Conservation (phyloP, 2,329 filamentous ascomycete genomes). For the Monosporascus sp. region DNA sequence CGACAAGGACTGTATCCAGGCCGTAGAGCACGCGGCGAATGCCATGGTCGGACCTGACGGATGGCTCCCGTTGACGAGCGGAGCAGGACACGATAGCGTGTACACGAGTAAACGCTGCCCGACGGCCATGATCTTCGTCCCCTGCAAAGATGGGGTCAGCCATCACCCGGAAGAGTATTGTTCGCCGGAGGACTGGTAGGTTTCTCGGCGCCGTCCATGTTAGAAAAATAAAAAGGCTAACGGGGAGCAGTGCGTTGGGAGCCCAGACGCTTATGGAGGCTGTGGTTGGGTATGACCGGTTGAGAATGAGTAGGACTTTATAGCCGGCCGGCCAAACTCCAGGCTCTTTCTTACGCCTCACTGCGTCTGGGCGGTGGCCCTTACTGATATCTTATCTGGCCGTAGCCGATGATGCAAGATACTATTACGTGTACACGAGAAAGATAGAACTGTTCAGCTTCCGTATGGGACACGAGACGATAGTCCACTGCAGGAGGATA, state of each 20-base stretch:
- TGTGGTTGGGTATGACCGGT: constrained; percentile 32
- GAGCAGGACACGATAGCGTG: constrained; percentile 46
- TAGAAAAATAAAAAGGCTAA: neutral
- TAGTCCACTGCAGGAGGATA: no score
- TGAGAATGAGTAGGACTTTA: constrained; percentile 8
- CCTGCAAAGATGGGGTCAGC: constrained; percentile 56
- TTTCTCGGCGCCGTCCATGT: neutral
- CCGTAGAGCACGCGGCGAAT: constrained; percentile 54
- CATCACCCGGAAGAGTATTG: constrained; percentile 61
- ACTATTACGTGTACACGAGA: no score
- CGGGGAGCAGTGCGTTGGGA: constrained; percentile 33
- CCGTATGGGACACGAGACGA: no score
- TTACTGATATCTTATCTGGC: no score
- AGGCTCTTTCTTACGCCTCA: no score
- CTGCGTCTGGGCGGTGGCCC: no score
- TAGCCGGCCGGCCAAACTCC: neutral
- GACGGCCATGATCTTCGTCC: constrained; percentile 63
- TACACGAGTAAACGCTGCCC: constrained; percentile 54
- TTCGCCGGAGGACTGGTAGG: constrained; percentile 49
- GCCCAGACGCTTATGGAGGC: constrained; percentile 42
- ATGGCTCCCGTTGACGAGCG: constrained; percentile 33
- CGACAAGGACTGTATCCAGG: constrained; percentile 60
- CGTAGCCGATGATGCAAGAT: no score
- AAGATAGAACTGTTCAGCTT: no score
- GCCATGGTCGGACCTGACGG: constrained; percentile 48